Evolutionary conservation across 2,329 filamentous ascomycete genomes (phyloP), one percentile per base, ranked within the genome.

Genomic region (Cladorrhinum sp.): DNA sequence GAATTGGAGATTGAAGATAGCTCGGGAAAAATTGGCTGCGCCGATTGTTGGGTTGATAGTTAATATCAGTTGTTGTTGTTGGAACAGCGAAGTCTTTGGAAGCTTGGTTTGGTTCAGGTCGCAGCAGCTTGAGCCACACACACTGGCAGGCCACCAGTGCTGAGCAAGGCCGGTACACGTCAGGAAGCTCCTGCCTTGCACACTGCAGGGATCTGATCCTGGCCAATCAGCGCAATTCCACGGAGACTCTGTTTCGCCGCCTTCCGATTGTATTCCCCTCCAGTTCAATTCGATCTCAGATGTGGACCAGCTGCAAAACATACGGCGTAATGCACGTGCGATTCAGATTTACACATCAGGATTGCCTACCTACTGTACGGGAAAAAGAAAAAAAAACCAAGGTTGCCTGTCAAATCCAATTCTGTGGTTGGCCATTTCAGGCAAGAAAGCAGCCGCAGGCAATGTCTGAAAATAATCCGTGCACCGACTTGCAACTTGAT

Each of bases 121-220:
- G 58, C 45, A 49, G 57, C 55, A 49, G 57, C 55, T 49, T 55
- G 56, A 23, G 36, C 25, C 53, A 55, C 55, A 36, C 27, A 29
- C 45, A 25, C 59, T 50, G 48, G 51, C 32, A 24, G 25, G 55
- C 49, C 12, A 36, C 32, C 32, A 36, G 32, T 50, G 36, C 41
- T 45, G 41, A 12, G 41, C 41, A 45, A 45, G 20, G 32, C 16
- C 23, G 24, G 61, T 69, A 64, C 66, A 68, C 66, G 67, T 69
- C 65, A 69, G 67, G 65, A 64, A 67, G 65, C 66, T 68, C 66
- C 67, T 69, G 67, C 67, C 67, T 68, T 67, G 66, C 65, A 29
- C n/a, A 2, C 24, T 18, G 23, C 50, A 27, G 18, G 24, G 50
- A 32, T 51, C 50, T 12, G 22, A 6, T 18, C 1, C 22, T 3